A percentile compares a stretch with the other conserved stretches of the same genome.
Evolutionary conservation across 768 basidiomycete species (phyloP).

Genomic region (Lactifluus echinatus): DNA sequence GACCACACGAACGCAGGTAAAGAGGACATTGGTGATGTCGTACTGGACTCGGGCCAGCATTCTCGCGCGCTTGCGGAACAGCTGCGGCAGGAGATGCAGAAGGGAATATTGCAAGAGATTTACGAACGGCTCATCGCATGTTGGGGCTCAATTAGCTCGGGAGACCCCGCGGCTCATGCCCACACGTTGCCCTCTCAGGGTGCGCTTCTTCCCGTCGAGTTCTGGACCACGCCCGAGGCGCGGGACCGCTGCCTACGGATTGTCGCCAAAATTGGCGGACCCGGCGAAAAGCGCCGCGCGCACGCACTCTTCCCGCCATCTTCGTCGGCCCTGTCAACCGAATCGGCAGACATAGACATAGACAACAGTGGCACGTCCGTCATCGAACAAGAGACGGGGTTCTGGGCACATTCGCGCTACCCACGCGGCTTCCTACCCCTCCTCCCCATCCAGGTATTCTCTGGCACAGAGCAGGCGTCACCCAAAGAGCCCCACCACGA

Average conservation of each 20-base stretch:
- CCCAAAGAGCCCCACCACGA: neutral
- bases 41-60: constrained; percentile 37
- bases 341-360: no score
- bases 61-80: constrained; percentile 66
- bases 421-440: constrained; percentile 44
- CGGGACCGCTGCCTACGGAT: constrained; percentile 66
- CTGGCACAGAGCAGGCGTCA: constrained; percentile 25
- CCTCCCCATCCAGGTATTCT: constrained; percentile 47
- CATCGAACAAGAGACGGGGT: constrained; percentile 50
- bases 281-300: constrained; percentile 53
- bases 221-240: constrained; percentile 80
- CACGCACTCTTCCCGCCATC: constrained; percentile 45
- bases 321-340: no score
- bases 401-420: constrained; percentile 61
- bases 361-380: constrained; percentile 31
- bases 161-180: neutral
- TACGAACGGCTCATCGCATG: constrained; percentile 34
- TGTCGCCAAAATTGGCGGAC: constrained; percentile 71
- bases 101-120: constrained; percentile 54
- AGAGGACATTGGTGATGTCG: constrained; percentile 2
- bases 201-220: constrained; percentile 35
- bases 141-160: neutral
- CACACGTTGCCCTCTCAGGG: neutral
- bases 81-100: constrained; percentile 64
- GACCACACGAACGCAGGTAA: constrained; percentile 16